A percentile compares a stretch with the other conserved stretches of the same genome.
These are phyloP conservation scores for Capsicum pubescens DNA, from an alignment of 257 asterid genomes.

Conservation along the genomic window DNA sequence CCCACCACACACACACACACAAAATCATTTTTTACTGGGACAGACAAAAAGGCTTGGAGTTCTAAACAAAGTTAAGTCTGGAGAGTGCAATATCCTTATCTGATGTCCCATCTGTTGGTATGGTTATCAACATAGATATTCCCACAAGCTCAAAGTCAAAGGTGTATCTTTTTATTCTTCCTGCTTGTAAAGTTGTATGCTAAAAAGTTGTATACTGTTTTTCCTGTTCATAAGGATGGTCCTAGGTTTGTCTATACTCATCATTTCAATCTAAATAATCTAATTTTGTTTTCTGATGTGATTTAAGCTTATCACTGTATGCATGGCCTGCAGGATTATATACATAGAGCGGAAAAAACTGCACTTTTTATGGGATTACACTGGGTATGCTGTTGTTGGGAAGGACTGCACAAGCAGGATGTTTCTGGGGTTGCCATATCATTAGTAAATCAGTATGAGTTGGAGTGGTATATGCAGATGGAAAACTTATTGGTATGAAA, in stretches of 20 bases:
- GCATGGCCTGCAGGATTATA: constrained; percentile 70
- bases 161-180: constrained; percentile 43
- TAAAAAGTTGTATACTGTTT: background rate
- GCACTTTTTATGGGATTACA: no score
- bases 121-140: constrained; percentile 88
- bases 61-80: constrained; percentile 75
- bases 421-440: constrained; percentile 90
- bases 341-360: constrained; percentile 95
- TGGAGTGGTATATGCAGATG: constrained; percentile 84
- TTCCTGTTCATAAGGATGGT: background rate
- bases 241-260: background rate
- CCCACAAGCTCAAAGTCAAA: constrained; percentile 92
- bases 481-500: constrained; percentile 58
- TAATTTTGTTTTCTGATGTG: background rate
- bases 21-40: constrained; percentile 14
- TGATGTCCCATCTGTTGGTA: constrained; percentile 89
- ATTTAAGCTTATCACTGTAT: background rate
- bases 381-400: no score
- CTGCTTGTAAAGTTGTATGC: constrained; percentile 3
- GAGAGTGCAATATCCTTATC: constrained; percentile 81
- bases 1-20: background rate
- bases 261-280: background rate
- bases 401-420: constrained; percentile 77
- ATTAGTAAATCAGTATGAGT: constrained; percentile 79
- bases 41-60: constrained; percentile 91